phyloP scores from a whole-genome alignment of 192 early-diverging fungal genomes.

The Backusella mclennaniae region DNA sequence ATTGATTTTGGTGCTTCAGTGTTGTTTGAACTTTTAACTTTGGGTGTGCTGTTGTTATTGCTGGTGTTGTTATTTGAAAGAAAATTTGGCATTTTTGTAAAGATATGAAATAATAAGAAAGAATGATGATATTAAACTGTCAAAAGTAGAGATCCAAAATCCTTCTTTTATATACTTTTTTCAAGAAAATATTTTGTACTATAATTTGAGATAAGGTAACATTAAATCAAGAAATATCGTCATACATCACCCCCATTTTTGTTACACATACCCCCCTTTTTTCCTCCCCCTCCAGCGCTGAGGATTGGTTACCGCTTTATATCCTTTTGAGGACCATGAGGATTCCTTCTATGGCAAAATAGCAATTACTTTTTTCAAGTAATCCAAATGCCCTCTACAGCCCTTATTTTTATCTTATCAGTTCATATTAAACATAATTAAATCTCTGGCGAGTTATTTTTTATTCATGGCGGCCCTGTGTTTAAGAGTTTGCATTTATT shows the following conservation, averaged over 20 bases:
- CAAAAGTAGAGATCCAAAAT: background rate
- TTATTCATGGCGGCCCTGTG: background rate
- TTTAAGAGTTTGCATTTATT: background rate
- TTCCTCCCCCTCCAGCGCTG: background rate
- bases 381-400: background rate
- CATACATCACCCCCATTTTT: background rate
- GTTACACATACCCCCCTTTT: background rate
- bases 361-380: background rate
- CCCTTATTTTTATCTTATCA: background rate
- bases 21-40: background rate
- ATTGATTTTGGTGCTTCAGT: background rate
- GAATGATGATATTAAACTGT: background rate
- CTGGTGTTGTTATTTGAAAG: background rate
- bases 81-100: constrained; percentile 2
- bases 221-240: background rate
- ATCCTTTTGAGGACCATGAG: constrained; percentile 2
- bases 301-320: background rate
- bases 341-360: background rate
- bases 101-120: background rate
- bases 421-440: background rate
- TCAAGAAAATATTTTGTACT: background rate
- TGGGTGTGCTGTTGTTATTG: background rate
- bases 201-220: background rate
- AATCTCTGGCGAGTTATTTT: background rate
- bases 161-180: background rate